Evolutionary conservation across 2,329 filamentous ascomycete species (phyloP).

Genomic region (Aspergillus terreus): DNA sequence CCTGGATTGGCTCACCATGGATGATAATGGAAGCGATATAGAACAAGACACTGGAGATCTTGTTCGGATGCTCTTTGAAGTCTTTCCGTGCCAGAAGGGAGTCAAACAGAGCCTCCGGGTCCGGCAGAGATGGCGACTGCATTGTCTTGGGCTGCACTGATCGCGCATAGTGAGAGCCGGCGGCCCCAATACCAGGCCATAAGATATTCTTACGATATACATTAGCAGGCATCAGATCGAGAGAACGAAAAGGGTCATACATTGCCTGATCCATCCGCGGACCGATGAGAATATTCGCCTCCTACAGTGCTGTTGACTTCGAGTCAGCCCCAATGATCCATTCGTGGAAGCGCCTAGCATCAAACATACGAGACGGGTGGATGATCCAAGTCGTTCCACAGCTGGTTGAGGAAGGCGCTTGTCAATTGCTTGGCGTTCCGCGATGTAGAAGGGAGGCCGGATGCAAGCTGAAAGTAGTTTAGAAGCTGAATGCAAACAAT

Average conservation of each 20-base stretch:
- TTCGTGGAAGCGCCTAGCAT: conserved; percentile 20
- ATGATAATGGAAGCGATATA: conserved; percentile 69
- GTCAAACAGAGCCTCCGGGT: conserved; percentile 65
- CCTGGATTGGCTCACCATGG: conserved; percentile 37
- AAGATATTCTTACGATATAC: conserved; percentile 53
- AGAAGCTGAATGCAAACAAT: neutral
- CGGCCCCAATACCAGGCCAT: conserved; percentile 61
- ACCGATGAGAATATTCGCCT: conserved; percentile 28
- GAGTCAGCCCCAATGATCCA: conserved; percentile 17
- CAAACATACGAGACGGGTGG: conserved; percentile 46
- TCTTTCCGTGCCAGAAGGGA: conserved; percentile 60
- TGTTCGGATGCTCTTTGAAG: conserved; percentile 64
- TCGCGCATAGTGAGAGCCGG: conserved; percentile 65
- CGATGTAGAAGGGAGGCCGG: conserved; percentile 35
- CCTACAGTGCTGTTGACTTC: conserved; percentile 34
- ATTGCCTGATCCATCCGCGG: conserved; percentile 41
- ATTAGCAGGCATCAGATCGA: conserved; percentile 2
- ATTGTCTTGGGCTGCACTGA: conserved; percentile 57
- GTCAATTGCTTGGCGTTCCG: conserved; percentile 39
- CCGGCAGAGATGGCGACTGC: conserved; percentile 59
- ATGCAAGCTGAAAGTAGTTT: conserved; percentile 26
- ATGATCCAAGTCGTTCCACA: conserved; percentile 55
- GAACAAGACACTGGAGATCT: conserved; percentile 72
- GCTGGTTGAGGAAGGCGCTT: conserved; percentile 49
- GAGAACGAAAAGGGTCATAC: conserved; percentile 24